Base-by-base conservation (phyloP, 2,329 filamentous ascomycete genomes). In the Botrytis fabae region DNA sequence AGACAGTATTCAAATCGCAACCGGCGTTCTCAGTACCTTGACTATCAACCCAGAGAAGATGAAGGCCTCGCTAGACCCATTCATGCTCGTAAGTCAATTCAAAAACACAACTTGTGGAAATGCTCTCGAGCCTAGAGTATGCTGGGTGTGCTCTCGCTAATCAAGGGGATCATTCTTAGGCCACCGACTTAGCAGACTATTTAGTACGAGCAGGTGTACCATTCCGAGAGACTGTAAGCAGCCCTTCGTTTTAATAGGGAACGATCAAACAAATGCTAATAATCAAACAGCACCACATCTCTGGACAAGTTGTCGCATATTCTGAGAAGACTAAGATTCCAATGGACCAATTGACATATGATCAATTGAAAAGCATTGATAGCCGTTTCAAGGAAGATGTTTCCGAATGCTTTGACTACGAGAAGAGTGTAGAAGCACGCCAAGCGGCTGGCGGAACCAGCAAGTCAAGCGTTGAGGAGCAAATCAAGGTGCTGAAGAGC, bases 1-100 rank as follows among this genome's bases (percentile, higher is more conserved):
- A 73, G 92, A 97, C 85, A 94, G 92, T 80, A 87, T 97, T 71
- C 90, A 92, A 82, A 97, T 97, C 78, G 92, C 93, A 42, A 92
- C 92, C 38, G 92, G 94, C 71, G 91, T 97, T 8, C 85, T 97
- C 6, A 89, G 89, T 1, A 97, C 93, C 0, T 85, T 97, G 18
- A 88, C 85, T 9, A 86, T 92, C 75, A 86, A 89, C 78, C 89
- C 92, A 0, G 90, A 92, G 75, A 91, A 90, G 83, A 97, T 97
- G 94, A 84, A 85, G 74, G 92, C 91, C 28, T 91, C 93, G 0
- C 86, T 97, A 18, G 91, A 93, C 54, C 92, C 92, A 14, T 92
- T 93, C 80, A 96, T 97, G 93, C 88, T 97, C 4, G 73, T 73
- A 73, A 44, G 74, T 71, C 12, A 18, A 22, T 46, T 16, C 18